Percentiles rank a stretch among this genome's conserved stretches.
These are phyloP conservation scores for Paraphaeosphaeria minitans DNA, from an alignment of 2,329 filamentous ascomycete genomes.

Conservation along the genomic window DNA sequence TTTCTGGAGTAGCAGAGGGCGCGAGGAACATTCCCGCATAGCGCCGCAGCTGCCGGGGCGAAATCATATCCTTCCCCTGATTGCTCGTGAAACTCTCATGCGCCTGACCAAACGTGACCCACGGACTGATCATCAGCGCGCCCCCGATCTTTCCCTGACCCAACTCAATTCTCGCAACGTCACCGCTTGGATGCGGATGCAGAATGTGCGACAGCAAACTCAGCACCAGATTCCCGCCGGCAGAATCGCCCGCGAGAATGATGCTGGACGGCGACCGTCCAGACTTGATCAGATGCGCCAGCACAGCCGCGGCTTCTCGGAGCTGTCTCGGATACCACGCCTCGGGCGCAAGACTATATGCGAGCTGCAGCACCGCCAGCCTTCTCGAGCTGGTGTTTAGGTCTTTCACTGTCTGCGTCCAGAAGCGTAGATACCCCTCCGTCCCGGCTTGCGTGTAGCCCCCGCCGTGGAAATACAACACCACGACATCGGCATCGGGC, in stretches of 20 bases:
- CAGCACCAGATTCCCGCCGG: constrained; percentile 24
- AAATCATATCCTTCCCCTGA: neutral
- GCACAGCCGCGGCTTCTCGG: constrained; percentile 21
- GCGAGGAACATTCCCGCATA: neutral
- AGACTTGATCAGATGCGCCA: constrained; percentile 16
- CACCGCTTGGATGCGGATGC: constrained; percentile 28
- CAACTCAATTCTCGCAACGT: neutral
- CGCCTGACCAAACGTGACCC: neutral
- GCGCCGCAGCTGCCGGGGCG: neutral
- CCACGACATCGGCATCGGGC: neutral
- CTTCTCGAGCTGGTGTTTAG: constrained; percentile 14
- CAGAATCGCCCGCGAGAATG: constrained; percentile 26
- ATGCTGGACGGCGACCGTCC: constrained; percentile 1
- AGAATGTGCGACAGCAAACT: constrained; percentile 31
- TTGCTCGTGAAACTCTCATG: neutral
- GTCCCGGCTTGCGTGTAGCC: constrained; percentile 25
- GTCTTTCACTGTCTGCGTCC: constrained; percentile 1
- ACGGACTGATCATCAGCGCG: neutral
- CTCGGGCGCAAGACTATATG: constrained; percentile 29
- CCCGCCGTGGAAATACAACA: constrained; percentile 18
- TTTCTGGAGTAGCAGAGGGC: neutral
- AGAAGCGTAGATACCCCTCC: constrained; percentile 6
- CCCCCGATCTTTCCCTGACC: neutral
- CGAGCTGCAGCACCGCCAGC: constrained; percentile 24
- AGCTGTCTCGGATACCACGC: constrained; percentile 27